Evolutionary conservation across 1,284 basidiomycete species (phyloP).

Genomic region (Mixia osmundae): DNA sequence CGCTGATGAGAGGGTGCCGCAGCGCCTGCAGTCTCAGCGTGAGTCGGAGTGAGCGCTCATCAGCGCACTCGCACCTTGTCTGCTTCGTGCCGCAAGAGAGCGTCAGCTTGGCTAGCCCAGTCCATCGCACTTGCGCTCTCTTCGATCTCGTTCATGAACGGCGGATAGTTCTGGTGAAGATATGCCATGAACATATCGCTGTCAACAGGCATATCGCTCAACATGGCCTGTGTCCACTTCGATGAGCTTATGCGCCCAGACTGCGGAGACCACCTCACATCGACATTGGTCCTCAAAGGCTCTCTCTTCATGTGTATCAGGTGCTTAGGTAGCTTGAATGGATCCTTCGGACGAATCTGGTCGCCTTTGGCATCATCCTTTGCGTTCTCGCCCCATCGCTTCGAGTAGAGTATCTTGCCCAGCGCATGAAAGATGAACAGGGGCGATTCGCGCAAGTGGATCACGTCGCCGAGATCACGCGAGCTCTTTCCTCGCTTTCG

Average conservation of each 20-base stretch:
- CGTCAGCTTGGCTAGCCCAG: slow-evolving; percentile 55
- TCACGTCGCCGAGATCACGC: slow-evolving; percentile 38
- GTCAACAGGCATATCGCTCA: slow-evolving; percentile 72
- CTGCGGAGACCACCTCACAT: slow-evolving; percentile 30
- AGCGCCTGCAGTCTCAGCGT: slow-evolving; percentile 2
- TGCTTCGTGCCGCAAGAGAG: slow-evolving; percentile 34
- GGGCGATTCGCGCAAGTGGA: slow-evolving; percentile 62
- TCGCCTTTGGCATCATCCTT: slow-evolving; percentile 18
- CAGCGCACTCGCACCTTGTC: slow-evolving; percentile 38
- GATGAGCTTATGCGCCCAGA: not conserved
- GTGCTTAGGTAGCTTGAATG: slow-evolving; percentile 12
- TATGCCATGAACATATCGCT: slow-evolving; percentile 68
- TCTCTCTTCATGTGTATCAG: slow-evolving; percentile 9
- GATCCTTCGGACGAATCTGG: slow-evolving; percentile 6
- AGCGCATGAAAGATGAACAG: slow-evolving; percentile 76
- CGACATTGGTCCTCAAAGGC: slow-evolving; percentile 47
- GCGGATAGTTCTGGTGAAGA: slow-evolving; percentile 74
- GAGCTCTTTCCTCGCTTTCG: too few species aligned
- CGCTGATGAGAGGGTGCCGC: slow-evolving; percentile 8
- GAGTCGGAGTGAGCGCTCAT: not conserved
- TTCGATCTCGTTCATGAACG: slow-evolving; percentile 56
- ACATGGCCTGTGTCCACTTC: slow-evolving; percentile 34
- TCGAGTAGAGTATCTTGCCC: slow-evolving; percentile 86
- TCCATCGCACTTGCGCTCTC: slow-evolving; percentile 49
- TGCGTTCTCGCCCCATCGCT: slow-evolving; percentile 27